Conservation (phyloP, 2,329 filamentous ascomycete genomes). For the Aspergillus spinulosporus region DNA sequence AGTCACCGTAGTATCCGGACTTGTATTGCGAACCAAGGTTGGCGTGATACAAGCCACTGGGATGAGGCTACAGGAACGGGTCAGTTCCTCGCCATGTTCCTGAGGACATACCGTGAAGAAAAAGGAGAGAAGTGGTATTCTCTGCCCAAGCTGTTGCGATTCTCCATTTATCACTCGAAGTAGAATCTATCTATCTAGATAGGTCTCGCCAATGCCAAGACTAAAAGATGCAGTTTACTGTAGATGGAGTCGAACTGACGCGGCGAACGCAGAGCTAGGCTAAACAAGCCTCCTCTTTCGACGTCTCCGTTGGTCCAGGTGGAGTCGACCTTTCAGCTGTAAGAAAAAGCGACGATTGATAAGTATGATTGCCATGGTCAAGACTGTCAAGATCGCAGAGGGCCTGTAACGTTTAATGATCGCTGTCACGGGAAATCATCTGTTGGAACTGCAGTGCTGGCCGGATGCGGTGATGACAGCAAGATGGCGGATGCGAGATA, state of each 20-base stretch:
- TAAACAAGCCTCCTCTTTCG: background rate
- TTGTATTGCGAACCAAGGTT: background rate
- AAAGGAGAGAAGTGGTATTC: background rate
- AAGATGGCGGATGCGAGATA: conserved; percentile 4
- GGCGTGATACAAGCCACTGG: background rate
- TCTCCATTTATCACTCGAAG: background rate
- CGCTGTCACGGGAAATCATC: background rate
- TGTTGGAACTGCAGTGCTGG: background rate
- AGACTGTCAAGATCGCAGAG: conserved; percentile 8
- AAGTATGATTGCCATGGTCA: conserved; percentile 6
- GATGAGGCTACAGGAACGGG: background rate
- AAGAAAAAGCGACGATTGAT: background rate
- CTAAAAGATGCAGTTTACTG: background rate
- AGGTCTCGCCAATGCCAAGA: background rate
- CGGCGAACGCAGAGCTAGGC: background rate
- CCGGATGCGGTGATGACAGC: conserved; percentile 15
- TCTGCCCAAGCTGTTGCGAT: background rate
- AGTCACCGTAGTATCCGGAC: background rate
- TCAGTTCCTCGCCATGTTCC: background rate
- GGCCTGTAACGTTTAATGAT: conserved; percentile 14
- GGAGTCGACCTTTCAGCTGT: background rate
- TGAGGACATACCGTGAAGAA: background rate
- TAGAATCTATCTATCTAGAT: too few relatives aligned
- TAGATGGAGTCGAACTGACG: background rate
- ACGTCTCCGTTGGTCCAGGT: background rate